These are phyloP conservation scores for Tympanopsis confertula DNA, from an alignment of 2,329 filamentous ascomycete species.

Conservation along the genomic window DNA sequence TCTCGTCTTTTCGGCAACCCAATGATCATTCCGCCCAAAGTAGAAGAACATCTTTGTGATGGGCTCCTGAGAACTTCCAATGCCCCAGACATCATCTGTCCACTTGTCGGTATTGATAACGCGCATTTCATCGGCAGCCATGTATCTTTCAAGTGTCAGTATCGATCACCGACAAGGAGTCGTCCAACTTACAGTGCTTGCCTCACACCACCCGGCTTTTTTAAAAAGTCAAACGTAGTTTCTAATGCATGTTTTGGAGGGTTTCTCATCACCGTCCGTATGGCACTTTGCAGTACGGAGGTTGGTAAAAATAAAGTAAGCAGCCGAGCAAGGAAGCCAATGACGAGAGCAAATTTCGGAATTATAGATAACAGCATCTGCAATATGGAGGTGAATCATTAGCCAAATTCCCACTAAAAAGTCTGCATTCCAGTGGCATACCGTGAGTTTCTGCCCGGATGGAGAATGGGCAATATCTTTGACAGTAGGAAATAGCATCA, in stretches of 20 bases:
- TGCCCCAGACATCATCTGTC: constrained; percentile 47
- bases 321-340: background rate
- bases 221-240: constrained; percentile 36
- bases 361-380: background rate
- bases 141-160: constrained; percentile 21
- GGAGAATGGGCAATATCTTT: background rate
- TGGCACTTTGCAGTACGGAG: background rate
- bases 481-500: constrained; percentile 1
- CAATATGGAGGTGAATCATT: too few relatives aligned
- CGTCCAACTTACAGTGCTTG: constrained; percentile 33
- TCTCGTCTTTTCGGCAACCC: constrained; percentile 45
- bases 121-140: constrained; percentile 45
- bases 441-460: background rate
- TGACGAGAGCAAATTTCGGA: background rate
- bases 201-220: constrained; percentile 31
- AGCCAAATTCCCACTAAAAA: too few relatives aligned
- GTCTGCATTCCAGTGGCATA: too few relatives aligned
- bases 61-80: constrained; percentile 16
- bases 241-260: constrained; percentile 12
- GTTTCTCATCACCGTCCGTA: background rate
- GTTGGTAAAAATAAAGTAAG: background rate
- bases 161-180: background rate
- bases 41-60: constrained; percentile 40
- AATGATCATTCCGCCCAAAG: constrained; percentile 47
- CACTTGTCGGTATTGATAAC: constrained; percentile 43